These are phyloP conservation scores for Alternaria incomplexa DNA, from an alignment of 2,329 filamentous ascomycete genomes.

Conservation along the genomic window DNA sequence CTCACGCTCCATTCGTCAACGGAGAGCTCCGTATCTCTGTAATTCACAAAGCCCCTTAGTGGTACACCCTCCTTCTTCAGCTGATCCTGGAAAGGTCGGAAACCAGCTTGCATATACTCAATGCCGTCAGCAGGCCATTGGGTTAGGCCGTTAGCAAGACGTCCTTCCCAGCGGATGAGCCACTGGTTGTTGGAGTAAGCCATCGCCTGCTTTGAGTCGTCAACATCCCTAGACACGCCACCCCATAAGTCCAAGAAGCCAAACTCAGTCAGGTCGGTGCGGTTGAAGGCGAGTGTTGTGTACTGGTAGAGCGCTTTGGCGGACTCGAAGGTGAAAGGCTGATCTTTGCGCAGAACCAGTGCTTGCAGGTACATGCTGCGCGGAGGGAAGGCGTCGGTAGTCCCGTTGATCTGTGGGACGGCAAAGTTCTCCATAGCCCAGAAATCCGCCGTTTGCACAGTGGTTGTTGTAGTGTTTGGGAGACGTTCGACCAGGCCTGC, in stretches of 20 bases:
- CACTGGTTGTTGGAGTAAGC: slow-evolving; percentile 27
- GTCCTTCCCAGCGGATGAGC: slow-evolving; percentile 29
- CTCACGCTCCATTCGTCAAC: slow-evolving; percentile 23
- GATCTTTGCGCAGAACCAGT: slow-evolving; percentile 15
- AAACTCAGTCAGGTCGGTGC: slow-evolving; percentile 20
- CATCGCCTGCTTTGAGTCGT: slow-evolving; percentile 20
- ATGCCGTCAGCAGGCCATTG: slow-evolving; percentile 24
- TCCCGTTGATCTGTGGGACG: slow-evolving; percentile 12
- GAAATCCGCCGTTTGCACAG: slow-evolving; percentile 12
- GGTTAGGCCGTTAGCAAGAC: slow-evolving; percentile 4
- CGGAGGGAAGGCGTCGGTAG: slow-evolving; percentile 13
- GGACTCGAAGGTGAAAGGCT: slow-evolving; percentile 15
- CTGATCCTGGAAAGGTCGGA: slow-evolving; percentile 22
- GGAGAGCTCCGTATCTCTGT: slow-evolving; percentile 21
- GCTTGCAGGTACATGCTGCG: slow-evolving; percentile 24
- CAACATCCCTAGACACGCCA: slow-evolving; percentile 17
- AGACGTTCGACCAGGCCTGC: slow-evolving; percentile 17
- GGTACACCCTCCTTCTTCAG: slow-evolving; percentile 14
- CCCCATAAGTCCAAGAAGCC: slow-evolving; percentile 30
- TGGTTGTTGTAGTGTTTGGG: slow-evolving; percentile 15
- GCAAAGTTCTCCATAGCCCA: slow-evolving; percentile 20
- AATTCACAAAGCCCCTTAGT: slow-evolving; percentile 26
- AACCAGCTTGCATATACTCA: slow-evolving; percentile 22
- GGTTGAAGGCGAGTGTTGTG: slow-evolving; percentile 17
- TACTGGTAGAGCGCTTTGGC: slow-evolving; percentile 16